These are phyloP conservation scores for Tuber microsphaerosporum DNA, from an alignment of 495 filamentous ascomycete genomes.

Conservation along the genomic window DNA sequence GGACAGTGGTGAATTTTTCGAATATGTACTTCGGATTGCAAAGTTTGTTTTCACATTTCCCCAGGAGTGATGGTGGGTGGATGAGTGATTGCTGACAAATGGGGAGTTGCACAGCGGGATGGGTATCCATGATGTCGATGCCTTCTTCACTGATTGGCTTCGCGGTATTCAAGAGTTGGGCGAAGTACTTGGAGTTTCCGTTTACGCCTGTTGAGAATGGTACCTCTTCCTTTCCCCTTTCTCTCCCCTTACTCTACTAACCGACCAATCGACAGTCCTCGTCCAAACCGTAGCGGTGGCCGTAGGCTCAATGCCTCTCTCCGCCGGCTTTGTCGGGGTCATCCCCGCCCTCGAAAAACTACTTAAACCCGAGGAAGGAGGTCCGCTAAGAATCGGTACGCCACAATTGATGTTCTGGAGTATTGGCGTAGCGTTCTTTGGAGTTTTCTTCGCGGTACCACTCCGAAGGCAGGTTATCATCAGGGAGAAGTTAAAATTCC, in stretches of 20 bases:
- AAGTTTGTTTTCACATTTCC: slow-evolving; percentile 43
- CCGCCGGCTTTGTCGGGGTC: slow-evolving; percentile 82
- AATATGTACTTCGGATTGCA: slow-evolving; percentile 98
- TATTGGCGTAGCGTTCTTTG: slow-evolving; percentile 86
- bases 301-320: slow-evolving; percentile 94
- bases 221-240: slow-evolving; percentile 4
- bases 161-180: slow-evolving; percentile 78
- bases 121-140: slow-evolving; percentile 81
- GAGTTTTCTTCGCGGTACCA: slow-evolving; percentile 91
- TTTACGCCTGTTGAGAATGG: slow-evolving; percentile 94
- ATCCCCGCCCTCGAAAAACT: slow-evolving; percentile 88
- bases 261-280: slow-evolving; percentile 49
- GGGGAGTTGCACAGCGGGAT: slow-evolving; percentile 53
- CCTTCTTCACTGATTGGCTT: slow-evolving; percentile 93
- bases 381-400: slow-evolving; percentile 63
- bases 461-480: slow-evolving; percentile 82
- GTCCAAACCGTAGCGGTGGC: slow-evolving; percentile 93
- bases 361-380: slow-evolving; percentile 64
- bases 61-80: background rate
- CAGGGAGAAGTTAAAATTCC: slow-evolving; percentile 83
- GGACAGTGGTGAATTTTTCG: slow-evolving; percentile 77
- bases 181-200: slow-evolving; percentile 61
- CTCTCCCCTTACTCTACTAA: background rate
- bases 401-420: slow-evolving; percentile 81
- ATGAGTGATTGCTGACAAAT: slow-evolving; percentile 11